Base-by-base conservation (phyloP, 345 rosid species). In the Hibiscus mutabilis region DNA sequence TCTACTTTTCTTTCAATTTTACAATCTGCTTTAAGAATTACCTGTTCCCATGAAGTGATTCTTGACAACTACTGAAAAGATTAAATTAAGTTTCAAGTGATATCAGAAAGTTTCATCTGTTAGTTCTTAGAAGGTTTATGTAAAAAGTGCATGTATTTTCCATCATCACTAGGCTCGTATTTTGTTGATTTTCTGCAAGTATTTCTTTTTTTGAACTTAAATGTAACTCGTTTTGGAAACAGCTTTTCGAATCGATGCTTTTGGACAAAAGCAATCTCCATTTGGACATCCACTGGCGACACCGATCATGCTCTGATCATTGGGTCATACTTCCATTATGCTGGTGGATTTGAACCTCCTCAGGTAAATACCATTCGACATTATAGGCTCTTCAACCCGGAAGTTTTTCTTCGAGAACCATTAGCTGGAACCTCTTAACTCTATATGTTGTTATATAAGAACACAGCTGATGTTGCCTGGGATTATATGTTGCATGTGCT, bases 231-330 rank as follows among this genome's bases (percentile, higher is more conserved):
- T 66, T 81, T 27, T 58, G 1, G 5, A 22, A 64, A 12, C 84
- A 91, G 98, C 84, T 94, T 90, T 74, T 91, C 97, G 1, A 90
- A 91, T 69, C 95, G 92, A 65, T 90, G 95, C 83, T 90, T 90
- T 79, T 90, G 86, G 80, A 88, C 97, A 7, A 91, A 94, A 85
- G 98, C 97, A 69, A 88, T 94, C 78, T 90, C 96, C 2, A 82
- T 90, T 84, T 87, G 97, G 96, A 91, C 97, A 62, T 91, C 98
- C n/a, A 91, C 89, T 0, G 87, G 97, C 1, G 98, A 91, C 22
- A 80, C 93, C 29, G 95, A 94, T 71, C 98, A 91, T 68, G 89
- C 77, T 42, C 15, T 91, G 84, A 94, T 94, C 73, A 96, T 91
- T 0, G 96, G 96, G 22, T 86, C 96, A 14, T 88, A 91, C 76